These are phyloP conservation scores for Lenzites betulinus DNA, from an alignment of 768 basidiomycete species.

Conservation along the genomic window DNA sequence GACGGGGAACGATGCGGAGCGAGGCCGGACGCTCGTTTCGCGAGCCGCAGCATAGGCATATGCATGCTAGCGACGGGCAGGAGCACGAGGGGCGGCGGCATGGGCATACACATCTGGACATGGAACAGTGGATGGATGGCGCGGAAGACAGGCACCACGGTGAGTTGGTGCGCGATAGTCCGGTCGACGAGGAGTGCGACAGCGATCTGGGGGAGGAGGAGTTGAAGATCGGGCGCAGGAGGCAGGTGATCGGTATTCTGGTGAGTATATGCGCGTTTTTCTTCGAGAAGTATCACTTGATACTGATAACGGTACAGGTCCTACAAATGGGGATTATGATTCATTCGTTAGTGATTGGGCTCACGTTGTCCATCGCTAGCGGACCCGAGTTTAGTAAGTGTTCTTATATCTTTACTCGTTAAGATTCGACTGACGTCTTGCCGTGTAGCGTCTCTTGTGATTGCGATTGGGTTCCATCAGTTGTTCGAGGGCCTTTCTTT, in stretches of 20 bases:
- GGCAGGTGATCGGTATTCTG: conserved; percentile 75
- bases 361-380: conserved; percentile 71
- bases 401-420: neutral
- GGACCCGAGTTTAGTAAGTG: conserved; percentile 70
- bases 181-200: conserved; percentile 18
- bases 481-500: conserved; percentile 83
- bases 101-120: conserved; percentile 24
- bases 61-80: neutral
- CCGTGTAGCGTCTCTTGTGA: conserved; percentile 66
- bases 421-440: neutral
- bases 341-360: conserved; percentile 77
- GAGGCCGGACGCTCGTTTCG: neutral
- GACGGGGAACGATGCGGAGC: neutral
- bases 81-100: conserved; percentile 14
- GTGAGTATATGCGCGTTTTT: conserved; percentile 42
- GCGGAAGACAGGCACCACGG: conserved; percentile 3
- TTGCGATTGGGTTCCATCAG: conserved; percentile 81
- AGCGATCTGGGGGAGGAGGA: conserved; percentile 17
- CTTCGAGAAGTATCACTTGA: neutral
- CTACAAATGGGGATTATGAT: conserved; percentile 87
- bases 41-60: neutral
- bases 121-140: conserved; percentile 18
- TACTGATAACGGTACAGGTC: conserved; percentile 58
- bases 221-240: conserved; percentile 39
- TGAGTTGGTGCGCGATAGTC: conserved; percentile 12